Evolutionary conservation across 176 grass and related monocot species (phyloP), one percentile per base, ranked within the genome.

Genomic region (Rhipidocladum racemiflorum): DNA sequence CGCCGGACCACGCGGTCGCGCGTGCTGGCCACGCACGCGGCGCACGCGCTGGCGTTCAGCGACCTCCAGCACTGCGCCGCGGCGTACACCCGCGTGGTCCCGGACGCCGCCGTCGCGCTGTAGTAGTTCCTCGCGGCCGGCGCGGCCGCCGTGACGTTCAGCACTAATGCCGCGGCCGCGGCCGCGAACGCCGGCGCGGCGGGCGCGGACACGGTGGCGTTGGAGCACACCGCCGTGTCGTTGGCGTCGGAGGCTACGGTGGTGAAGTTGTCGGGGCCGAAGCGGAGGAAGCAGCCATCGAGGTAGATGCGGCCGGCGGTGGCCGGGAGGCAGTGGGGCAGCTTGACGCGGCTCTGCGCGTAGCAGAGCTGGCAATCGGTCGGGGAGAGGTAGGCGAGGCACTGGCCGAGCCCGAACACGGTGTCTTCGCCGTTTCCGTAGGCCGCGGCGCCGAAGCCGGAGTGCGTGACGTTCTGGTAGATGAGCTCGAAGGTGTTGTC

Each of bases 251-350:
- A 55, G 11, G 81, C 81, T 24, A 15, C 74, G 28, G 38, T 62
- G 35, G 83, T 81, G 76, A 97, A 79, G 82, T 93, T 64, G 18
- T 23, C 13, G 32, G 39, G 24, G 23, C 84, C 91, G 77, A 70
- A 97, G 67, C 94, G 84, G 84, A 93, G 87, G 86, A 93, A 93
- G 89, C 94, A 97, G 1, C 94, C 94, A 73, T 97, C 94, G 54
- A 93, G 63, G 53, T 86, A 93, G 70, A 97, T 88, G 3, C 94
- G 82, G 4, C 86, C 91, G 28, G 25, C 81, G 69, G 34, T 57
- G 11, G 86, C 70, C 0, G 94, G 94, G 34, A 93, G 89, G 87
- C 94, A 97, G 80, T 75, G 84, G 0, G 91, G 94, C 48, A 97
- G 80, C 77, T 97, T 93, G 14, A 91, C 60, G 53, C 94, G 88